Percentiles rank a stretch among this genome's conserved stretches.
phyloP scores from a whole-genome alignment of 2,329 filamentous ascomycete genomes.

The Nannizziopsis arthrosporioides region DNA sequence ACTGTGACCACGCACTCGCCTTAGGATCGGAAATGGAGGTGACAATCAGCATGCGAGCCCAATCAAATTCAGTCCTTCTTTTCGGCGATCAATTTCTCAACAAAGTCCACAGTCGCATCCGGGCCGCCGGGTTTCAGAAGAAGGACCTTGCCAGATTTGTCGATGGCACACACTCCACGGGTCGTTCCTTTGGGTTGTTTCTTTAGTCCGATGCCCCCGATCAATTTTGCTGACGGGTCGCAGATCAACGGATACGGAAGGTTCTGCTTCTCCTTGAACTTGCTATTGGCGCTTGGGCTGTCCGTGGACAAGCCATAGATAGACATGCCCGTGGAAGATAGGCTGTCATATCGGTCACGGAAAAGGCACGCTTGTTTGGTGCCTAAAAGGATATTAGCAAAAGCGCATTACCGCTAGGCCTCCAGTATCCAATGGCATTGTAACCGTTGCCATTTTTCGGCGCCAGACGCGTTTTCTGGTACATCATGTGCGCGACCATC shows the following conservation, averaged over 20 bases:
- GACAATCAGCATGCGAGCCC: too few species aligned
- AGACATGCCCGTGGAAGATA: conserved; percentile 66
- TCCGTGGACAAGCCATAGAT: conserved; percentile 88
- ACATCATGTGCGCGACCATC: neutral
- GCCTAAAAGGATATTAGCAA: conserved; percentile 42
- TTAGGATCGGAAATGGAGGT: too few species aligned
- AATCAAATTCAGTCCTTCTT: conserved; percentile 14
- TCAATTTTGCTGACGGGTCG: conserved; percentile 62
- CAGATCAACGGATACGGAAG: conserved; percentile 81
- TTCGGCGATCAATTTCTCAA: conserved; percentile 56
- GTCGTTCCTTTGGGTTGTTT: conserved; percentile 69
- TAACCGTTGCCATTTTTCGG: neutral
- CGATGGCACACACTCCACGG: conserved; percentile 77
- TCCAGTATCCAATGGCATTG: neutral
- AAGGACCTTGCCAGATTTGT: conserved; percentile 70
- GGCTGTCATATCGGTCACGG: conserved; percentile 66
- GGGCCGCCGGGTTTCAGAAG: conserved; percentile 65
- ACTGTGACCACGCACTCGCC: too few species aligned
- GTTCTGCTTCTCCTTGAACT: conserved; percentile 83
- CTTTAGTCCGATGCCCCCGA: conserved; percentile 77
- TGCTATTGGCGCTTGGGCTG: conserved; percentile 80
- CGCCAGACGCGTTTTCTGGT: neutral
- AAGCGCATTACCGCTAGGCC: too few species aligned
- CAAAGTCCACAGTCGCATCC: conserved; percentile 62
- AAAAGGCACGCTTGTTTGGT: conserved; percentile 90